Base-by-base conservation (phyloP, 225 moss, liverwort and hornwort species). In the Pleurozium schreberi region DNA sequence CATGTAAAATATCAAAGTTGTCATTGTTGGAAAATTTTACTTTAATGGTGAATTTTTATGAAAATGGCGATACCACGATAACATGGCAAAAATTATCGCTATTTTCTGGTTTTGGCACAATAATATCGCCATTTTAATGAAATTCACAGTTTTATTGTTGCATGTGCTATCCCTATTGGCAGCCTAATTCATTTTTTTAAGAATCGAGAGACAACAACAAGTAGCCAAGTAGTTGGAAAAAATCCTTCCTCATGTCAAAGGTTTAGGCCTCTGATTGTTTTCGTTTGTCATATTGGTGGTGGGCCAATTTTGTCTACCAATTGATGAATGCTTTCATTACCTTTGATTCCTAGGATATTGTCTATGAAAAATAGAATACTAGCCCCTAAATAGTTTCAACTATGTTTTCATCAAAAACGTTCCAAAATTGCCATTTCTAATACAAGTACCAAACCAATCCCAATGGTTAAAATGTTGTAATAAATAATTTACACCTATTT, bases 231-330 rank as follows among this genome's bases (percentile, higher is more conserved):
- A 69, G 25, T 25, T 69, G 42, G 4, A 14, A 40, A 14, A 40
- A 69, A 13, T 2, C 7, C 13, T 26, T 69, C 14, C 4, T 70
- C 8, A 40, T 40, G 25, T 8, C 25, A n/a, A 69, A 42, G 25
- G 40, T 69, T 0, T 0, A 11, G 2, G 4, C n/a, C 11, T 68
- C 8, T 36, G 23, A 23, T 45, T 13, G 4, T 3, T 70, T 71
- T 43, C 43, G 5, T 10, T 71, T 71, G 10, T 18, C 10, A 45
- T 45, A 2, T 18, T 73, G 42, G 3, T 67, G 70, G 42, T 42
- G 15, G 11, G 6, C 18, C 30, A 74, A 47, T 47, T 47, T 74
- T 1, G 4, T 47, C 30, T 47, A 74, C 30, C 4, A 74, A 47
- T n/a, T n/a, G n/a, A n/a, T 30, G 18, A 27, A 6, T 71, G 5